These are phyloP conservation scores for Alectoria sarmentosa DNA, from an alignment of 495 filamentous ascomycete genomes.

Conservation along the genomic window DNA sequence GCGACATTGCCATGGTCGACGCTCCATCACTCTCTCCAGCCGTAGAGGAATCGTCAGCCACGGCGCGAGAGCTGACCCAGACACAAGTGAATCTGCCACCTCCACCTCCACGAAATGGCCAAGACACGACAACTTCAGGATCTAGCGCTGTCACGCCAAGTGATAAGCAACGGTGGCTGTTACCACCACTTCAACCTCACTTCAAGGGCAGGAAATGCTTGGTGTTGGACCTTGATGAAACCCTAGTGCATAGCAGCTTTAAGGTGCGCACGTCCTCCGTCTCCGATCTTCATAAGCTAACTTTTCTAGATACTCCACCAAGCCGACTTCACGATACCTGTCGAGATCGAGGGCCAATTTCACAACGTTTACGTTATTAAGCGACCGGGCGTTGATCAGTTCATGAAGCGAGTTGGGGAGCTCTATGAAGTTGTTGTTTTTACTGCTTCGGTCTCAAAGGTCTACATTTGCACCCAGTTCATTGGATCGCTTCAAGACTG, in stretches of 20 bases:
- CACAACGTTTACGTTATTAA: constrained; percentile 99
- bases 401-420: constrained; percentile 98
- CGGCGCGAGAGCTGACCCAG: constrained; percentile 32
- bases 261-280: constrained; percentile 55
- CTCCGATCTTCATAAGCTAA: constrained; percentile 24
- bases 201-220: constrained; percentile 86
- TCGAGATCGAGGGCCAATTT: constrained; percentile 97
- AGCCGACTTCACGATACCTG: constrained; percentile 97
- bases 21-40: constrained; percentile 30
- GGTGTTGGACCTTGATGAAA: constrained; percentile 94
- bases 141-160: constrained; percentile 35
- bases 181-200: constrained; percentile 70
- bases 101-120: constrained; percentile 48
- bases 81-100: constrained; percentile 45
- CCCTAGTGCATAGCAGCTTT: constrained; percentile 98
- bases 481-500: constrained; percentile 10
- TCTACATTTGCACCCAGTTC: constrained; percentile 34
- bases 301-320: constrained; percentile 78
- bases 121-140: constrained; percentile 24
- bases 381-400: constrained; percentile 91
- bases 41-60: constrained; percentile 17
- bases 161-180: constrained; percentile 59
- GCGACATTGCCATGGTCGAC: constrained; percentile 59
- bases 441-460: constrained; percentile 97
- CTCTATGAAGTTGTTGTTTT: constrained; percentile 98